Percentiles rank a stretch among this genome's conserved stretches.
These are phyloP conservation scores for Tetrahymena elliotti DNA, from an alignment of 73 alveolate genomes.

Conservation along the genomic window DNA sequence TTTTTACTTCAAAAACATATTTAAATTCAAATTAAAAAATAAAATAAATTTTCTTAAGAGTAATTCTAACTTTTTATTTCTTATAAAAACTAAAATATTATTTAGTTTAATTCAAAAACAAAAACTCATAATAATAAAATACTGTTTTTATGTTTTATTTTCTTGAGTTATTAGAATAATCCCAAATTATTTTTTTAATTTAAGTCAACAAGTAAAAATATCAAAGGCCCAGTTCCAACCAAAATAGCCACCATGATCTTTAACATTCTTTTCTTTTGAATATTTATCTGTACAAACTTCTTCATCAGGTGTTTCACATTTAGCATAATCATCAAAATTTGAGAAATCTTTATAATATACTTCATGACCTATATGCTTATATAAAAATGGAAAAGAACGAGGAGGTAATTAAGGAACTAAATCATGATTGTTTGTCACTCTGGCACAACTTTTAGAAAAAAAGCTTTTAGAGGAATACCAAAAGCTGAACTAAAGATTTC, in stretches of 20 bases:
- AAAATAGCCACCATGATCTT: not conserved
- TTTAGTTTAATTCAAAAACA: too few species aligned
- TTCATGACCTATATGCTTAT: not conserved
- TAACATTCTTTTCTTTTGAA: not conserved
- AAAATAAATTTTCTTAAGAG: too few species aligned
- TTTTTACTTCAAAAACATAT: too few species aligned
- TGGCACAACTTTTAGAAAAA: not conserved
- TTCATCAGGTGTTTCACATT: not conserved
- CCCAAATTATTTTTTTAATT: too few species aligned
- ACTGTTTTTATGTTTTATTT: too few species aligned
- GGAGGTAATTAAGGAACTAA: not conserved
- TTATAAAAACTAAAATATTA: too few species aligned
- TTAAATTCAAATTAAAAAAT: too few species aligned
- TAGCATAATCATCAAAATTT: not conserved
- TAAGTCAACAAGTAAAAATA: not conserved
- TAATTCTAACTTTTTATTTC: too few species aligned
- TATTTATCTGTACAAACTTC: not conserved
- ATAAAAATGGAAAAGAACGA: not conserved
- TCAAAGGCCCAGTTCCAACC: not conserved
- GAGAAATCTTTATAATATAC: not conserved
- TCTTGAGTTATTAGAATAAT: too few species aligned
- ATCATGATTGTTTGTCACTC: not conserved
- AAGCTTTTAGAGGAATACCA: not conserved
- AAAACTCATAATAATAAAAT: too few species aligned
- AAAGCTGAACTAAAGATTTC: not conserved